A percentile compares a stretch with the other conserved stretches of the same genome.
Evolutionary conservation across 1,284 basidiomycete genomes (phyloP).

Genomic region (Coniferiporia sulphurascens): DNA sequence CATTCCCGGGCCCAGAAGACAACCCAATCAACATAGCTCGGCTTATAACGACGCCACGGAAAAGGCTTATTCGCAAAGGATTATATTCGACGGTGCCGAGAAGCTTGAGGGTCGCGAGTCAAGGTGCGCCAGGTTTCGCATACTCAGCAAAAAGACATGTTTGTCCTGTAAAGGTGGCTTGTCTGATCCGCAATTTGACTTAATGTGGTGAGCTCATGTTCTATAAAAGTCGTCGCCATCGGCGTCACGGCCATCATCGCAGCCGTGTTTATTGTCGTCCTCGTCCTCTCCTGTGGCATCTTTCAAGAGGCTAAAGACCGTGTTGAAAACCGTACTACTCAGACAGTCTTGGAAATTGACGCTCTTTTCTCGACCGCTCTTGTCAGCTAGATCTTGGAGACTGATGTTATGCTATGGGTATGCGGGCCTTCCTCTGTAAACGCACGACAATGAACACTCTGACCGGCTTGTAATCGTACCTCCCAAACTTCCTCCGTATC

Average conservation of each 20-base stretch:
- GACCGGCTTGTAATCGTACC: neutral
- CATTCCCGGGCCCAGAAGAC: neutral
- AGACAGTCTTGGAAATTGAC: neutral
- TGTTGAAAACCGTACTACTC: constrained; percentile 8
- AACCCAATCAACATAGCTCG: neutral
- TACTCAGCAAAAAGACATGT: constrained; percentile 1
- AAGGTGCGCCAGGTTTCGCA: neutral
- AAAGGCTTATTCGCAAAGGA: constrained; percentile 3
- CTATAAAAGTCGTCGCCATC: constrained; percentile 3
- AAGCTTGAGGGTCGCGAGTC: constrained; percentile 7
- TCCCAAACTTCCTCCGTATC: neutral
- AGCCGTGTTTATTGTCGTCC: constrained; percentile 6
- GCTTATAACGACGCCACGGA: neutral
- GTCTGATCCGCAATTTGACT: neutral
- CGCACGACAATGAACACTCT: neutral
- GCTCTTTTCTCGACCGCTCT: too few relatives aligned
- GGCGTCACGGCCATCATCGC: neutral
- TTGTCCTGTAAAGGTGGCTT: constrained; percentile 2
- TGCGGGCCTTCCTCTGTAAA: neutral
- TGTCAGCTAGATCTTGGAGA: too few relatives aligned
- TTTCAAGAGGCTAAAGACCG: constrained; percentile 16
- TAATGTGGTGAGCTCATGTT: neutral
- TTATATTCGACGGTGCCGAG: constrained; percentile 1
- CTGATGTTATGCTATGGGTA: too few relatives aligned
- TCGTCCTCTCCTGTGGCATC: constrained; percentile 15